Evolutionary conservation across 768 basidiomycete genomes (phyloP), one percentile per base, ranked within the genome.

Genomic region (Lentinula guzmanii): DNA sequence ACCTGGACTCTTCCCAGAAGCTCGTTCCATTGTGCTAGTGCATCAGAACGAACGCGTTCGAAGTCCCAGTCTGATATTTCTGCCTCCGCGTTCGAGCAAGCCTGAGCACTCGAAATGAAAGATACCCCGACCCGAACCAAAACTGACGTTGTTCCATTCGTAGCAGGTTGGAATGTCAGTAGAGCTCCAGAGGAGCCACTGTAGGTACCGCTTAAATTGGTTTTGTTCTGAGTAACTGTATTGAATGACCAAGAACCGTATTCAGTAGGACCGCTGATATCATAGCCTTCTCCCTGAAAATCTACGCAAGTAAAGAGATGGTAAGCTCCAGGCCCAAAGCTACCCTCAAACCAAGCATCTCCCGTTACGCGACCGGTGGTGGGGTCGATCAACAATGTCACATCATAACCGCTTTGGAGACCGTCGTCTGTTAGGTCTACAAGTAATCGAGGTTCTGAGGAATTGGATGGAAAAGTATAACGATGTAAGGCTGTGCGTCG

Each of bases 341-440:
- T 83, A 7, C 82, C 79, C 7, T 79, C 76, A 64, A 83, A 86
- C 35, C 70, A 71, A 7, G 72, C 71, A 21, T 74, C 75, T 1
- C 84, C 84, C 24, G 71, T 74, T n/a, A 86, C 79, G 34, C 82
- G 76, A 1, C 76, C 82, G 2, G 80, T 81, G 7, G 72, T 68
- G 0, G 80, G 77, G 62, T 86, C 78, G 18, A 86, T 70, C 0
- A 72, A 71, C 72, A 85, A 77, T 2, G 71, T 71, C 0, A 84
- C 83, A 31, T 78, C 68, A 4, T 78, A 80, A 60, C 77, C 78
- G 64, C 82, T 84, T 42, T 71, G 71, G 63, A 82, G 79, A 1
- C 84, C 85, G 65, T 87, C 86, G 63, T 86, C 84, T 1, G 85
- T 84, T 54, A 87, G 75, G 61, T 88, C 86, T 11, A 87, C 75